A percentile compares a stretch with the other conserved stretches of the same genome.
Conservation (phyloP, 805 yeast genomes). For the Lipomyces sp. region DNA sequence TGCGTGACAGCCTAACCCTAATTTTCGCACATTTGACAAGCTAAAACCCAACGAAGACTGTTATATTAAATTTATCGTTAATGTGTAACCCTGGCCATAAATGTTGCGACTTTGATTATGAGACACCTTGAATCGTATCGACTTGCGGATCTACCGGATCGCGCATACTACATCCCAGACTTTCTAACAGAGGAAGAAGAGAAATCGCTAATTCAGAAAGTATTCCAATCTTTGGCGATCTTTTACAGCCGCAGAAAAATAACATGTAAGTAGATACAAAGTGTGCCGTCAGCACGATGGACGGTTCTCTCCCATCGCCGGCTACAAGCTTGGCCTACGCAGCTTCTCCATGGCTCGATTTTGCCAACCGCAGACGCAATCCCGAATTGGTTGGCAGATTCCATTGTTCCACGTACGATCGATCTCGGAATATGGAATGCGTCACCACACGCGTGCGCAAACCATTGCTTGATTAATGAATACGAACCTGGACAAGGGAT, state of each 20-base stretch:
- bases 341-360: constrained; percentile 24
- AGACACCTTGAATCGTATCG: constrained; percentile 18
- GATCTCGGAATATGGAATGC: constrained; percentile 29
- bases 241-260: background rate
- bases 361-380: constrained; percentile 28
- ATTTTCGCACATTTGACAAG: too few species aligned
- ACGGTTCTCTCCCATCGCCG: constrained; percentile 30
- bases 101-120: background rate
- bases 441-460: constrained; percentile 27
- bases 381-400: constrained; percentile 27
- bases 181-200: constrained; percentile 28
- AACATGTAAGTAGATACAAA: constrained; percentile 13
- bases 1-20: too few species aligned
- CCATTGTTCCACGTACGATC: constrained; percentile 21
- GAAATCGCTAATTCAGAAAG: constrained; percentile 23
- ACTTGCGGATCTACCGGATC: constrained; percentile 15
- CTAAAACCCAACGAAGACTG: too few species aligned
- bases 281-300: constrained; percentile 28
- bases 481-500: constrained; percentile 36
- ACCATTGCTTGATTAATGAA: constrained; percentile 32
- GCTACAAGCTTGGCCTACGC: constrained; percentile 34
- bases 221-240: constrained; percentile 2
- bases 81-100: background rate
- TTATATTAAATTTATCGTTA: background rate
- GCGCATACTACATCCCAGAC: constrained; percentile 27